A percentile compares a stretch with the other conserved stretches of the same genome.
These are phyloP conservation scores for Aspergillus aculeatus DNA, from an alignment of 2,329 filamentous ascomycete species.

Conservation along the genomic window DNA sequence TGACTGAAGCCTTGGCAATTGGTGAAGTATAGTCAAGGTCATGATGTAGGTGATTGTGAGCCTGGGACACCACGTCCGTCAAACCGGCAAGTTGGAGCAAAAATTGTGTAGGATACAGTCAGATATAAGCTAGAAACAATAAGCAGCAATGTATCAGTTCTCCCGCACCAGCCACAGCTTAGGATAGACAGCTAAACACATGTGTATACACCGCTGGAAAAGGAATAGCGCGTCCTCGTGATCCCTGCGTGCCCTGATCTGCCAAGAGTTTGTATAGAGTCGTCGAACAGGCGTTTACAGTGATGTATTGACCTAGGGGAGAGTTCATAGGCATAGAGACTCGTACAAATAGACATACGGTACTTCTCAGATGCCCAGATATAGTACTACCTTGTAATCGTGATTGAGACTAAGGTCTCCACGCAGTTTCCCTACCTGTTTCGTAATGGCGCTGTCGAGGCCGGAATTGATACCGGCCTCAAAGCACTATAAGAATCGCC, in stretches of 20 bases:
- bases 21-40: conserved; percentile 22
- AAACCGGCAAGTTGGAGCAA: background rate
- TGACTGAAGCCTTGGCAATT: conserved; percentile 20
- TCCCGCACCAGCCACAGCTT: background rate
- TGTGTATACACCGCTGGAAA: conserved; percentile 14
- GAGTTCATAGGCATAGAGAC: background rate
- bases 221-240: conserved; percentile 32
- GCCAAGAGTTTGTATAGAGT: conserved; percentile 30
- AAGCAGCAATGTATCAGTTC: background rate
- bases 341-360: conserved; percentile 3
- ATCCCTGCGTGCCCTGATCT: conserved; percentile 26
- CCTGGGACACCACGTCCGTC: background rate
- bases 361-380: conserved; percentile 2
- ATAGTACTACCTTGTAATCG: conserved; percentile 6
- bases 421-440: conserved; percentile 31
- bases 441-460: conserved; percentile 42
- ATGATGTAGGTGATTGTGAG: background rate
- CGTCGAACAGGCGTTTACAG: conserved; percentile 12
- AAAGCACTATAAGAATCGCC: conserved; percentile 43
- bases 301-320: conserved; percentile 9
- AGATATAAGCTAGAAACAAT: background rate
- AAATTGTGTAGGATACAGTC: background rate
- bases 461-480: conserved; percentile 50
- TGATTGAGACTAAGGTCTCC: conserved; percentile 21
- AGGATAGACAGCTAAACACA: background rate